Base-by-base conservation (phyloP, 441 rosid genomes). In the Croton setiger region DNA sequence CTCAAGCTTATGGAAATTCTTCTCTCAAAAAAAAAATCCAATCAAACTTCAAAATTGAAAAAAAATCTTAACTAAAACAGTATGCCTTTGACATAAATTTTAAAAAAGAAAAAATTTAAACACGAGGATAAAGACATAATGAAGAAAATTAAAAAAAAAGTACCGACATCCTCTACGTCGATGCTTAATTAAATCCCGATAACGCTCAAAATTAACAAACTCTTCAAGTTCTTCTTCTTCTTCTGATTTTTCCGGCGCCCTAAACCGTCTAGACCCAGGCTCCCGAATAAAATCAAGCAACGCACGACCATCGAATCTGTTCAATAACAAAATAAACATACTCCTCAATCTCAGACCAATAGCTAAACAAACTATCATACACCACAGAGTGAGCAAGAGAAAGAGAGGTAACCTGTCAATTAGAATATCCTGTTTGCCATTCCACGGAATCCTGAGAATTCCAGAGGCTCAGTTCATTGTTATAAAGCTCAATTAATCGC, bases 161-260 rank as follows among this genome's bases (percentile, higher is more conserved):
- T 94, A 91, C 99, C 98, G 98, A 92, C 99, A 94, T 94, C 99
- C 99, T 94, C 96, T 88, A 80, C 96, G 98, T 39, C 93, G 98
- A 84, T 87, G 99, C 90, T 92, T 94, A 94, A 94, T 89, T 85
- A 94, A 88, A 90, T 94, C 99, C 91, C 98, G 91, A 78, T 92
- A 95, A 80, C 96, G 96, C 98, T 95, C 97, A 86, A 95, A 95
- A 90, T 82, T 95, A 85, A 95, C 99, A 92, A 95, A 92, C 95
- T 95, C 99, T 75, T 94, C 99, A 27, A 95, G 74, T 84, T 95
- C 98, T 79, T 88, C 94, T 66, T 90, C 99, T 70, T 95, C 97
- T 68, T 87, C 97, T 0, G 97, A 78, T 79, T 86, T 95, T 65
- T 82, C 86, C 27, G 82, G 87, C 8, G 61, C 64, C 73, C 84